Conservation (phyloP, 2,329 filamentous ascomycete species). For the Aureobasidium sp. region DNA sequence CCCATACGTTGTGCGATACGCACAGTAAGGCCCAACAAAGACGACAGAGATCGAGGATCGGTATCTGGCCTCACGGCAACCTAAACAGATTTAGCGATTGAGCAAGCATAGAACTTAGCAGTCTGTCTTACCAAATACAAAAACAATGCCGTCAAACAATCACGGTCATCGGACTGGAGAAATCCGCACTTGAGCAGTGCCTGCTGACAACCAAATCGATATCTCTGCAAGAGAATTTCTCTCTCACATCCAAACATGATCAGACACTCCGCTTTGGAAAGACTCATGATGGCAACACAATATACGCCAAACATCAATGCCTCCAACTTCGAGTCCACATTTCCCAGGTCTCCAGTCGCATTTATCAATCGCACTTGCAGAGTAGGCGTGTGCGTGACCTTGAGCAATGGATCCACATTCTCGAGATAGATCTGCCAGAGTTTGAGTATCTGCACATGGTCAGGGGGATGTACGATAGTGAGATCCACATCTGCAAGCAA, state of each 20-base stretch:
- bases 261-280: constrained; percentile 48
- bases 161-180: constrained; percentile 34
- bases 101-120: too few relatives aligned
- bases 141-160: constrained; percentile 44
- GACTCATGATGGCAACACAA: constrained; percentile 49
- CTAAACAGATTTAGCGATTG: constrained; percentile 27
- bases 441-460: constrained; percentile 56
- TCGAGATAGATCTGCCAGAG: constrained; percentile 70
- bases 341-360: constrained; percentile 48
- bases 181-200: constrained; percentile 38
- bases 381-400: constrained; percentile 63
- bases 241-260: constrained; percentile 31
- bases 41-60: constrained; percentile 53
- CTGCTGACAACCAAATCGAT: constrained; percentile 41
- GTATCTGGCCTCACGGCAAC: constrained; percentile 50
- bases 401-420: constrained; percentile 66
- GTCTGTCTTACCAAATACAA: constrained; percentile 39
- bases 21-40: constrained; percentile 56
- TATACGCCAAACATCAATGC: constrained; percentile 60
- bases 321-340: constrained; percentile 51
- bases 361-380: constrained; percentile 58
- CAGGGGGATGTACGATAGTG: constrained; percentile 53
- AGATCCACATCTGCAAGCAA: constrained; percentile 36
- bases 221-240: constrained; percentile 32
- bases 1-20: constrained; percentile 62